A percentile compares a stretch with the other conserved stretches of the same genome.
These are phyloP conservation scores for Verticillium tricorpus DNA, from an alignment of 2,329 filamentous ascomycete species.

Conservation along the genomic window DNA sequence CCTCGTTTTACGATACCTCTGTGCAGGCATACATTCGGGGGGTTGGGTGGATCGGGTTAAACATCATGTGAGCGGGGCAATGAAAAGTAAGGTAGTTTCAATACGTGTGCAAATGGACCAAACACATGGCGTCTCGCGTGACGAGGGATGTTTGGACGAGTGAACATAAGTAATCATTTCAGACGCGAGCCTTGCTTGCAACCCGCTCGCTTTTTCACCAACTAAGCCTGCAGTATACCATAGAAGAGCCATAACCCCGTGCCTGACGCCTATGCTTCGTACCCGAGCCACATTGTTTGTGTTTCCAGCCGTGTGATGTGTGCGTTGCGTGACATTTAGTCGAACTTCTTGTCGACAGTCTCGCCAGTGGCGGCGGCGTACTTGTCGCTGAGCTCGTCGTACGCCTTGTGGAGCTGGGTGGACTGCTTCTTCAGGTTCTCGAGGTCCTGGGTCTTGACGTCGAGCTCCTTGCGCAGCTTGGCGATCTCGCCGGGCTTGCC, in stretches of 20 bases:
- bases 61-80: no score
- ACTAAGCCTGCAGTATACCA: not conserved
- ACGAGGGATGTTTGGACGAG: not conserved
- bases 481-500: slow-evolving; percentile 74
- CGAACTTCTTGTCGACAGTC: slow-evolving; percentile 55
- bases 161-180: not conserved
- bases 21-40: no score
- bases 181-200: not conserved
- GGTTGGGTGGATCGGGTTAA: no score
- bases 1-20: no score
- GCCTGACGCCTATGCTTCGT: not conserved
- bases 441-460: slow-evolving; percentile 77
- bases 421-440: slow-evolving; percentile 90
- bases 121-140: not conserved
- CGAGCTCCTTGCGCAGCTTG: slow-evolving; percentile 64
- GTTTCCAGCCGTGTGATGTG: not conserved
- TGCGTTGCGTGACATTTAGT: slow-evolving; percentile 25
- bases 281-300: not conserved
- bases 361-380: slow-evolving; percentile 52
- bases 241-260: not conserved
- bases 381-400: slow-evolving; percentile 80
- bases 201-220: not conserved
- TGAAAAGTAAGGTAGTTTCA: not conserved
- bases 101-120: not conserved
- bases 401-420: slow-evolving; percentile 77